A percentile compares a stretch with the other conserved stretches of the same genome.
These are phyloP conservation scores for Solanum piurae DNA, from an alignment of 257 asterid genomes.

Conservation along the genomic window DNA sequence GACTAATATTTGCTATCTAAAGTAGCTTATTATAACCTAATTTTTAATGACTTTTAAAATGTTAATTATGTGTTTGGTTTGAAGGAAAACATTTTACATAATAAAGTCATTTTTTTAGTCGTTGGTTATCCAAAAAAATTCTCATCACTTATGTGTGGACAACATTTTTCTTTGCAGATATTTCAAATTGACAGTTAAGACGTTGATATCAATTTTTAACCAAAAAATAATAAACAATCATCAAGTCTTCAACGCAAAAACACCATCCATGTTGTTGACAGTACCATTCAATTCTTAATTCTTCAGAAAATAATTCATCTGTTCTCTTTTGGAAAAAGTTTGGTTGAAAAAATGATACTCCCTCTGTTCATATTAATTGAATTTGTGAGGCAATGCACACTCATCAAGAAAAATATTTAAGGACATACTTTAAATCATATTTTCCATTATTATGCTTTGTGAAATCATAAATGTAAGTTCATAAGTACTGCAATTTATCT, in stretches of 20 bases:
- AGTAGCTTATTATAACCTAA: background rate
- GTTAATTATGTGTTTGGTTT: background rate
- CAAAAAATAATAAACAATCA: no score
- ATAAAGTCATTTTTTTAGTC: background rate
- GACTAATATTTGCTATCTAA: background rate
- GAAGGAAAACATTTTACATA: background rate
- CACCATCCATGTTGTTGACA: background rate
- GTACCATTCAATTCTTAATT: background rate
- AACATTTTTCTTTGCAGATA: background rate
- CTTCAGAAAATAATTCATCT: background rate
- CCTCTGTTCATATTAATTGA: no score
- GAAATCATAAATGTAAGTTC: no score
- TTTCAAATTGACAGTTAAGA: background rate
- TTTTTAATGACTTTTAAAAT: background rate
- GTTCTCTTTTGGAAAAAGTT: background rate
- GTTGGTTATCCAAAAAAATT: background rate
- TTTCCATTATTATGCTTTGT: no score
- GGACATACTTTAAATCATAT: no score
- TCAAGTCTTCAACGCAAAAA: background rate
- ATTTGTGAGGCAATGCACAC: no score
- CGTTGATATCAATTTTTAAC: background rate
- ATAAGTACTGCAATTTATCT: background rate
- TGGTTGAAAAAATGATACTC: background rate
- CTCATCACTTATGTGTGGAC: background rate
- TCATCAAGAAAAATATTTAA: no score